phyloP scores from a whole-genome alignment of 495 filamentous ascomycete genomes.

The Podospora australis region DNA sequence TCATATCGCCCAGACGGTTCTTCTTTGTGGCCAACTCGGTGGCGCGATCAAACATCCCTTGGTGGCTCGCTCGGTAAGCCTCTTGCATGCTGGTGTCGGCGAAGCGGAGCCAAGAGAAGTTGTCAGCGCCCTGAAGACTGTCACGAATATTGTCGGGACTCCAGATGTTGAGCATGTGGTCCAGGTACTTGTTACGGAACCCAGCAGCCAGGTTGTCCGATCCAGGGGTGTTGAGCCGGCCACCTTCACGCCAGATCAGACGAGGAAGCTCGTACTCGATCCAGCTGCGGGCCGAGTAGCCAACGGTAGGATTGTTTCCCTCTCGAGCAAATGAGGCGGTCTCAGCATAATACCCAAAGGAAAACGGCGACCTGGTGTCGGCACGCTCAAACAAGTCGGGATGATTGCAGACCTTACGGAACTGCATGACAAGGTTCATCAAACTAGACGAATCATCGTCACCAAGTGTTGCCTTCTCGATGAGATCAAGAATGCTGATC shows the following conservation, averaged over 20 bases:
- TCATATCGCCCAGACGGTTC: slow-evolving; percentile 43
- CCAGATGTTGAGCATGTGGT: slow-evolving; percentile 84
- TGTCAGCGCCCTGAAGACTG: slow-evolving; percentile 45
- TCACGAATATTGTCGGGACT: slow-evolving; percentile 68
- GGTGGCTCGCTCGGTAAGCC: slow-evolving; percentile 55
- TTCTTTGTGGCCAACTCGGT: slow-evolving; percentile 46
- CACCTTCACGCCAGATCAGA: slow-evolving; percentile 68
- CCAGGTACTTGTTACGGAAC: slow-evolving; percentile 65
- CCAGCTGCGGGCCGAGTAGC: slow-evolving; percentile 78
- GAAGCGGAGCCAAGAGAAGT: slow-evolving; percentile 90
- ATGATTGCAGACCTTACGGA: slow-evolving; percentile 98
- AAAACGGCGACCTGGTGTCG: slow-evolving; percentile 81
- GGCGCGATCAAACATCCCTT: slow-evolving; percentile 53
- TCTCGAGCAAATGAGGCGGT: slow-evolving; percentile 92
- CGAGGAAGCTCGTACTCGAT: slow-evolving; percentile 80
- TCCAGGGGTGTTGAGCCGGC: slow-evolving; percentile 69
- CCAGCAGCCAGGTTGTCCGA: slow-evolving; percentile 67
- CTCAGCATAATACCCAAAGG: slow-evolving; percentile 78
- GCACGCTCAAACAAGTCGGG: slow-evolving; percentile 95
- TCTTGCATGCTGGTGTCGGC: slow-evolving; percentile 71
- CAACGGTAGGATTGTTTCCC: slow-evolving; percentile 68
- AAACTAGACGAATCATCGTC: slow-evolving; percentile 94
- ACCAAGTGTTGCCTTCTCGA: slow-evolving; percentile 91
- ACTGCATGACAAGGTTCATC: slow-evolving; percentile 99
- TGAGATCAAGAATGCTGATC: slow-evolving; percentile 97